Base-by-base conservation (phyloP, 2,329 filamentous ascomycete genomes). In the Aspergillus viridinutans region DNA sequence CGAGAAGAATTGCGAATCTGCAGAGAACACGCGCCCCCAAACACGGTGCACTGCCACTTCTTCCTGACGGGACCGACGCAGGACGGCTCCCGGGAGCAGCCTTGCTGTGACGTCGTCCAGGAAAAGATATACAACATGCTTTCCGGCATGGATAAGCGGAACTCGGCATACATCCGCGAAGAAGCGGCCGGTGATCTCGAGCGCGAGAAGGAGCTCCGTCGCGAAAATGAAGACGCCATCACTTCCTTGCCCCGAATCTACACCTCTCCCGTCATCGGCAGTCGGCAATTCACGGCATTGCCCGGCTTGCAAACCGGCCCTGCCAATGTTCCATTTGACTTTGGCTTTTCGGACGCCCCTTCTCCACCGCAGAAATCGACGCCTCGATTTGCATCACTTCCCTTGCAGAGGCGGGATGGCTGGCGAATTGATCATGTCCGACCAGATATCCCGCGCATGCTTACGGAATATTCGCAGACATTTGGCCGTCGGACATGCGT, bases 351-450 rank as follows among this genome's bases (percentile, higher is more conserved):
- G 0, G 84, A 85, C 58, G 92, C 90, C 26, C 91, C 92, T 7
- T 92, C 90, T 0, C 87, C 92, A 66, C 90, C 95, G 74, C 91
- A 95, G 69, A 93, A 92, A 80, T 91, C 85, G 65, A 78, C 95
- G 51, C 93, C 96, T 86, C 89, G 91, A 17, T 96, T 94, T 69
- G 92, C 92, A 1, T 96, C 95, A 71, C 84, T 92, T 59, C 82
- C 76, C 6, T 66, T 71, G 38, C 72, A 71, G 21, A 79, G 79
- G 63, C 79, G 79, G 53, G 88, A 90, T 63, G 90, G 92, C 54
- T 96, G 93, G 91, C 89, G 85, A 62, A 91, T 94, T 14, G 92
- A 97, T 75, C 97, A 97, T 73, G 92, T 92, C 20, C 85, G 93
- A 0, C 93, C 93, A 0, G 89, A 96, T 64, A 83, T 97, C 38